Evolutionary conservation across 2,329 filamentous ascomycete genomes (phyloP), one percentile per base, ranked within the genome.

Genomic region (Neofusicoccum umdonicola): DNA sequence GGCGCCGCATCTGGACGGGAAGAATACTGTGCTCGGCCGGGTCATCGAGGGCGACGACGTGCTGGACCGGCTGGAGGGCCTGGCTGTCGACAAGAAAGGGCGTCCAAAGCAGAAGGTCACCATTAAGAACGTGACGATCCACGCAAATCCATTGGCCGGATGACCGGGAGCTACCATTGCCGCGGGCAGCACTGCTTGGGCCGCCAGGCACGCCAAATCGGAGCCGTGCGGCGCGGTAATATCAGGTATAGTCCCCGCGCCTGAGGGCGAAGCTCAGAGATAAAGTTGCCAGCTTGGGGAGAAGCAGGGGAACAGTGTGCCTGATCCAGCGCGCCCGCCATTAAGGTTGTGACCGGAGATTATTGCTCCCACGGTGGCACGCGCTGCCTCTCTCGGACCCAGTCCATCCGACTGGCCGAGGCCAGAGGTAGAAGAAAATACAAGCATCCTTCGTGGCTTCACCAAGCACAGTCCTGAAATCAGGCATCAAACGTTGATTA

Each of bases 21-120:
- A 92, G 74, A 95, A 95, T 74, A 93, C 91, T 0, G 88, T 94
- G 1, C 94, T 96, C 78, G 91, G 91, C 11, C 88, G 89, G 75
- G 82, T 94, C 39, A 74, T 89, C 45, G 80, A 80, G 71, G 74
- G 79, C 11, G 67, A 80, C 64, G 85, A 82, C 41, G 90, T 89
- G 4, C 77, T 95, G 70, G 86, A 88, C 63, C 88, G 86, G 75
- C 83, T 95, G 72, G 91, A 95, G 80, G 83, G 79, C 22, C 77
- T 91, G 19, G 85, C 88, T 67, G 86, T 93, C 54, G 92, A 95
- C 77, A 90, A 88, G 80, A 95, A 94, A 83, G 88, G 84, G 70
- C 81, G 91, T 57, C 91, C 91, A 0, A 88, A 87, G 77, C 84
- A 89, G 73, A 81, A 83, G 65, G 81, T 90, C 31, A 80, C 81